Percentiles rank a stretch among this genome's conserved stretches.
phyloP scores from a whole-genome alignment of 2,329 filamentous ascomycete species.

The Alternaria metachromatica region DNA sequence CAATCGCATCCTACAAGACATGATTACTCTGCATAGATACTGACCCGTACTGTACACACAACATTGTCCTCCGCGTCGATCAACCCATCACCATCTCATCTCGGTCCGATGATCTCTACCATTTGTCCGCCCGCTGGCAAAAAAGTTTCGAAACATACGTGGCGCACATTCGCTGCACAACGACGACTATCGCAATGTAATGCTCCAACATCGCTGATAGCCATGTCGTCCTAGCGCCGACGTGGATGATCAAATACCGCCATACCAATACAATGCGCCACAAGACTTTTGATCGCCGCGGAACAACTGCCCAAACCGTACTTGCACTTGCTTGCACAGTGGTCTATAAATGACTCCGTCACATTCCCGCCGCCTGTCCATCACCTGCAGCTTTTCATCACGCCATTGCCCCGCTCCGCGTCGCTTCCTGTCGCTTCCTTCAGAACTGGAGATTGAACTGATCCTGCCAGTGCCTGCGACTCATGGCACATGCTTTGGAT shows the following conservation, averaged over 20 bases:
- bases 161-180: not conserved
- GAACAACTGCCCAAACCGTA: not conserved
- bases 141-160: not conserved
- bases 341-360: not conserved
- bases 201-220: not conserved
- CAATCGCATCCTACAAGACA: not conserved
- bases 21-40: not conserved
- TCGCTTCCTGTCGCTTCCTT: constrained; percentile 1
- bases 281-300: not conserved
- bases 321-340: not conserved
- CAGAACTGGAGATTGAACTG: not conserved
- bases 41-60: not conserved
- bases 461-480: not conserved
- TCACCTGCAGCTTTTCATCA: not conserved
- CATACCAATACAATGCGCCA: not conserved
- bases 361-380: not conserved
- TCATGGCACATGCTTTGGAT: not conserved
- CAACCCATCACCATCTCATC: not conserved
- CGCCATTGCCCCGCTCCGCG: constrained; percentile 2
- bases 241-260: not conserved
- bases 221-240: not conserved
- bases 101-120: not conserved
- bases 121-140: not conserved
- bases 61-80: not conserved
- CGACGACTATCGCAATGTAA: not conserved